These are phyloP conservation scores for Aspergillus sparsus DNA, from an alignment of 495 filamentous ascomycete genomes.

Conservation along the genomic window DNA sequence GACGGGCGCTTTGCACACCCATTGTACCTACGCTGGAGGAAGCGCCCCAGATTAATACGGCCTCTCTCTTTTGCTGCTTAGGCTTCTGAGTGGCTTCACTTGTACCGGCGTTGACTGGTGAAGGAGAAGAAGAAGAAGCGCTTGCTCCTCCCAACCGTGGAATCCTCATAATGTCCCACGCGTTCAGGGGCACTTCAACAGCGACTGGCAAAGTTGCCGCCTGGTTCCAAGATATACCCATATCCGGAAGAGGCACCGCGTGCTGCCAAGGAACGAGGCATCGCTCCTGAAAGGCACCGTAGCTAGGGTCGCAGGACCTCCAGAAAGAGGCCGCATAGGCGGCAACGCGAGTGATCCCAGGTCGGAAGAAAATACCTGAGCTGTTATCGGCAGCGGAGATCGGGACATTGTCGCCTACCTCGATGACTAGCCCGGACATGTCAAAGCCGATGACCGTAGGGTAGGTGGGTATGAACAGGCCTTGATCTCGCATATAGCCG, in stretches of 20 bases:
- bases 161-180: constrained; percentile 38
- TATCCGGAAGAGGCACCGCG: constrained; percentile 38
- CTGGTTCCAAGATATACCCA: constrained; percentile 42
- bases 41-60: constrained; percentile 49
- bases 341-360: constrained; percentile 44
- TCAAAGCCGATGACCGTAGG: constrained; percentile 52
- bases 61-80: constrained; percentile 28
- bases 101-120: not conserved
- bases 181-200: constrained; percentile 33
- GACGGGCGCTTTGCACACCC: constrained; percentile 45
- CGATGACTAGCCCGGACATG: constrained; percentile 45
- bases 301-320: constrained; percentile 39
- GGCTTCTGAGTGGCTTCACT: not conserved
- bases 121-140: constrained; percentile 14
- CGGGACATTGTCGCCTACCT: constrained; percentile 44
- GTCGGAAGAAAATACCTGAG: constrained; percentile 23
- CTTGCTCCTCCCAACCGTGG: constrained; percentile 21
- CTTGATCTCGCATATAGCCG: constrained; percentile 36
- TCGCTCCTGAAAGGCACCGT: constrained; percentile 49
- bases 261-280: constrained; percentile 43
- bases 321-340: constrained; percentile 44
- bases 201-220: constrained; percentile 48
- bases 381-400: constrained; percentile 20
- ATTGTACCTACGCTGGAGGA: constrained; percentile 48
- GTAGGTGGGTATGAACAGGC: constrained; percentile 43